These are phyloP conservation scores for Maudiozyma bulderi DNA, from an alignment of 805 yeast species.

Conservation along the genomic window DNA sequence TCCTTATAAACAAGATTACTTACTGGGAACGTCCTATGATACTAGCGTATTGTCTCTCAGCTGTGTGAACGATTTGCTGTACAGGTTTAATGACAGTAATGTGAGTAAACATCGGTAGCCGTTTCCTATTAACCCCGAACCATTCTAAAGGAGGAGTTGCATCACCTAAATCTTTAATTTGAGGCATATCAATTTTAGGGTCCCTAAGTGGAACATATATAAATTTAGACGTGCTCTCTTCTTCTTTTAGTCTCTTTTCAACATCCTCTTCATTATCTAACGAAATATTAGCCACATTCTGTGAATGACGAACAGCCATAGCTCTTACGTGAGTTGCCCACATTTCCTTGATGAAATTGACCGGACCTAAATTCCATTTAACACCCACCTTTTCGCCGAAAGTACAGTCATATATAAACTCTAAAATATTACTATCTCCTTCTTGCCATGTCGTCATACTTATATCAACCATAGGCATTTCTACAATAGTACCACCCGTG, in stretches of 20 bases:
- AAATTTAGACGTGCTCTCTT: conserved; percentile 30
- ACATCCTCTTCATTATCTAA: conserved; percentile 23
- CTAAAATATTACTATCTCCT: conserved; percentile 42
- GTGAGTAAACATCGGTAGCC: conserved; percentile 80
- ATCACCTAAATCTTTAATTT: conserved; percentile 80
- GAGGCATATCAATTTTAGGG: conserved; percentile 84
- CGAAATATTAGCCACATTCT: conserved; percentile 19
- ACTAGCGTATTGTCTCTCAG: conserved; percentile 38
- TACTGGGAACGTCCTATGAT: conserved; percentile 32
- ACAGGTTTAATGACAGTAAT: conserved; percentile 64
- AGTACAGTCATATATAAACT: conserved; percentile 57
- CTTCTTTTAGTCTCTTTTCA: conserved; percentile 39
- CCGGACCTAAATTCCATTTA: conserved; percentile 88
- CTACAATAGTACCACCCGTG: conserved; percentile 69
- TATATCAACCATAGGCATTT: conserved; percentile 66
- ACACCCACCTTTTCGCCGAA: conserved; percentile 89
- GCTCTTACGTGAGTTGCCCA: conserved; percentile 78
- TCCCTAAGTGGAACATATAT: conserved; percentile 53
- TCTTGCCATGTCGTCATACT: conserved; percentile 68
- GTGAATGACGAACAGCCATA: conserved; percentile 48
- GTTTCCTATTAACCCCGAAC: conserved; percentile 87
- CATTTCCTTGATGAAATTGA: conserved; percentile 86
- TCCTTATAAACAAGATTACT: background rate
- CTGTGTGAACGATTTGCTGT: conserved; percentile 64
- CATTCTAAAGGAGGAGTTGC: conserved; percentile 98